Evolutionary conservation across 108 stramenopile species (phyloP), one percentile per base, ranked within the genome.

Genomic region (Discostella stelligeroides): DNA sequence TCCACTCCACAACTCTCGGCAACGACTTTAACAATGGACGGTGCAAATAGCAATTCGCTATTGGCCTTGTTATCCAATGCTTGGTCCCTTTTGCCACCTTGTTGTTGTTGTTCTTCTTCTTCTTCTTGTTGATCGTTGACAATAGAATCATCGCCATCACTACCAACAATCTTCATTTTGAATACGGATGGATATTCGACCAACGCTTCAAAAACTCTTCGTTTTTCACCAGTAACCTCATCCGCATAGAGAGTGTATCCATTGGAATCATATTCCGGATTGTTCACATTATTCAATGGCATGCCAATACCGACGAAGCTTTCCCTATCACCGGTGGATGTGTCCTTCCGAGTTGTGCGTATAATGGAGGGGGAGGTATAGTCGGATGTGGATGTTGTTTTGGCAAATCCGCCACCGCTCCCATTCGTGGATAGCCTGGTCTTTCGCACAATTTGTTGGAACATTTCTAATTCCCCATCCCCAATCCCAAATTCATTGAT

Each of bases 241-340:
- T 94, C 86, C 18, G 92, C 85, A 66, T 96, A 96, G 12, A 94
- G 81, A 0, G 95, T 96, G 79, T 93, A 96, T 37, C 95, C 95
- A 49, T 92, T 76, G 38, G 90, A 85, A 72, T 96, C 95, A 51
- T 84, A 85, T 76, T 92, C 90, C 18, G 90, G 95, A 58, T 90
- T 90, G 51, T 71, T 81, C 9, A 84, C 66, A 66, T 92, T 88
- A 53, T 95, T 95, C 14, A 88, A 29, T 8, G 84, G 85, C 56
- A 78, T 83, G 21, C 92, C 92, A 38, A 94, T 84, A 1, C 73
- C 89, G 1, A 91, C 80, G 63, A 78, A 93, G 6, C 83, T 78
- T 45, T 81, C 80, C 80, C 88, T 62, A 14, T 65, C 46, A 14
- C 66, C 76, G 17, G 48, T 30, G 55, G 27, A 40, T 11, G 68